Evolutionary conservation across 352 stramenopile species (phyloP).

Genomic region (Aphanomyces cochlioides): DNA sequence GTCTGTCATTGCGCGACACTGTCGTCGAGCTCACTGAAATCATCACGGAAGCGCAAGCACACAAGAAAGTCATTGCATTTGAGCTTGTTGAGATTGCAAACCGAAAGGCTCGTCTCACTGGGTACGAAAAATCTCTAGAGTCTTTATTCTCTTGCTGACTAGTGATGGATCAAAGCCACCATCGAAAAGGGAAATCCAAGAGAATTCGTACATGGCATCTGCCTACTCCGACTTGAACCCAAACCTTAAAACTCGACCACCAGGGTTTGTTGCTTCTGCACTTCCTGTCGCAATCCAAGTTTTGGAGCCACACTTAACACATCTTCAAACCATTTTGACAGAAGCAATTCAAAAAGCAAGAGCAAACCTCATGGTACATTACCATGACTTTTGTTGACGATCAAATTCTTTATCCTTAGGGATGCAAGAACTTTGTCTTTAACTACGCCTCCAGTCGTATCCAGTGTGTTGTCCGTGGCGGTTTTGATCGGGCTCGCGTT

Average conservation of each 20-base stretch:
- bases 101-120: neutral
- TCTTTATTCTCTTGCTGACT: too few species aligned
- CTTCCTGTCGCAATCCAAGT: conserved; percentile 16
- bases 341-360: conserved; percentile 6
- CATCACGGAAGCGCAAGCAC: neutral
- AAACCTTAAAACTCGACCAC: conserved; percentile 3
- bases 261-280: neutral
- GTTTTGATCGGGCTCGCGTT: neutral
- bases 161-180: too few species aligned
- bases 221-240: conserved; percentile 21
- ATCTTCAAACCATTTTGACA: neutral
- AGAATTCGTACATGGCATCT: conserved; percentile 14
- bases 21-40: neutral
- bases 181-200: conserved; percentile 18
- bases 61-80: conserved; percentile 1
- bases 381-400: too few species aligned
- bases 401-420: neutral
- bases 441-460: conserved; percentile 17
- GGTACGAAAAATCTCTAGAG: too few species aligned
- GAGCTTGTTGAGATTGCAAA: neutral
- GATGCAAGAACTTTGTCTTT: conserved; percentile 22
- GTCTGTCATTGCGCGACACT: conserved; percentile 12
- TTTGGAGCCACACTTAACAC: conserved; percentile 13
- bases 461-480: conserved; percentile 11
- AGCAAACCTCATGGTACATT: neutral